Conservation (phyloP, 306 rosid species). For the Prosopis cineraria region DNA sequence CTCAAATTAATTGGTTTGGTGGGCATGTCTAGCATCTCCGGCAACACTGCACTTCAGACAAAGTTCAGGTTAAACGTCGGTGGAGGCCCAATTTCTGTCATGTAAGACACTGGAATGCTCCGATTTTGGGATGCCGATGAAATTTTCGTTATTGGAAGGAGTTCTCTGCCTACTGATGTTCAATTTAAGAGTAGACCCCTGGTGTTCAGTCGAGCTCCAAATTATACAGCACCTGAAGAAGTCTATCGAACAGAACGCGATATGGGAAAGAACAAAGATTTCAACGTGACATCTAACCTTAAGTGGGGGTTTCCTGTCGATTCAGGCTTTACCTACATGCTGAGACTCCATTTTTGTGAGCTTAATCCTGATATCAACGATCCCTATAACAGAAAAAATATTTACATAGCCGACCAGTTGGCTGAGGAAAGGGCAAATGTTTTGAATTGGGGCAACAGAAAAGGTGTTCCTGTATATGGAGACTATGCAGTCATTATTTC, state of each 20-base stretch:
- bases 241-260: not conserved
- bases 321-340: not conserved
- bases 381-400: fast-evolving
- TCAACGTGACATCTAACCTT: not conserved
- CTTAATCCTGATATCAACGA: not conserved
- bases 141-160: not conserved
- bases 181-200: not conserved
- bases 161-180: not conserved
- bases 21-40: fast-evolving
- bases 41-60: not conserved
- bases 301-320: conserved; percentile 14
- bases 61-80: not conserved
- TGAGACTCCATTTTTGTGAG: conserved; percentile 36
- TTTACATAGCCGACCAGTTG: conserved; percentile 23
- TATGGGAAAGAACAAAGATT: not conserved
- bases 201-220: fast-evolving
- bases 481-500: not conserved
- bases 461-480: not conserved
- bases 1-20: not conserved
- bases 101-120: not conserved
- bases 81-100: not conserved
- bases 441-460: not conserved
- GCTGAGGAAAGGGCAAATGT: not conserved
- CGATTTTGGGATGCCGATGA: not conserved
- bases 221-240: conserved; percentile 16